phyloP scores from a whole-genome alignment of 2,329 filamentous ascomycete genomes.

The Monilinia aucupariae region DNA sequence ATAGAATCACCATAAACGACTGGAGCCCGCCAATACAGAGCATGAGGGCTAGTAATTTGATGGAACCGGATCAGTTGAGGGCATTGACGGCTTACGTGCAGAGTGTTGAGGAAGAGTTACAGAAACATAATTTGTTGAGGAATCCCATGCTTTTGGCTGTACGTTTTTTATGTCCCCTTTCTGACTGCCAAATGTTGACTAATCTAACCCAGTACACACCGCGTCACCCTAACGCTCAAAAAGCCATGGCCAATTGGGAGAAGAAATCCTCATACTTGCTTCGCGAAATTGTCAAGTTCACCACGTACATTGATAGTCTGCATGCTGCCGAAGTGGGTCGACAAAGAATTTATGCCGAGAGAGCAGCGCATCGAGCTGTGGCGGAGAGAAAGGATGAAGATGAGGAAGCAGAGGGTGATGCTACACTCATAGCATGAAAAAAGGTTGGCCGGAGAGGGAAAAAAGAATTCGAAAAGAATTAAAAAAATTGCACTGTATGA shows the following conservation, averaged over 20 bases:
- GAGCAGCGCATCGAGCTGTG: slow-evolving; percentile 37
- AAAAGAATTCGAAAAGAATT: too few species aligned
- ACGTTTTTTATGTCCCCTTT: slow-evolving; percentile 34
- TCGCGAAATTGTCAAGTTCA: slow-evolving; percentile 92
- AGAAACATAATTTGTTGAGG: slow-evolving; percentile 81
- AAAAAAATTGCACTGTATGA: background rate
- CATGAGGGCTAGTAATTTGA: slow-evolving; percentile 74
- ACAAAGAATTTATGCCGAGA: slow-evolving; percentile 60
- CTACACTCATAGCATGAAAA: slow-evolving; percentile 2
- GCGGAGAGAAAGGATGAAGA: slow-evolving; percentile 22
- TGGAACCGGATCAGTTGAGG: slow-evolving; percentile 75
- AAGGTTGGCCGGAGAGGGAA: too few species aligned
- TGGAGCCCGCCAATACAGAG: slow-evolving; percentile 88
- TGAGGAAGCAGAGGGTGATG: slow-evolving; percentile 17
- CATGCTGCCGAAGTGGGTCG: slow-evolving; percentile 64
- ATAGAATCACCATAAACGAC: slow-evolving; percentile 76
- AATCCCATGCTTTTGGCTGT: slow-evolving; percentile 78
- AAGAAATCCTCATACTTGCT: slow-evolving; percentile 88
- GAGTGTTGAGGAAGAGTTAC: slow-evolving; percentile 78
- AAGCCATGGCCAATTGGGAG: slow-evolving; percentile 96
- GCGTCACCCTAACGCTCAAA: slow-evolving; percentile 70
- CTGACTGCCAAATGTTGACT: background rate
- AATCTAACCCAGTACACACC: slow-evolving; percentile 60
- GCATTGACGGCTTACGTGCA: slow-evolving; percentile 73
- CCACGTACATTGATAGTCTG: slow-evolving; percentile 87